phyloP scores from a whole-genome alignment of 2,329 filamentous ascomycete genomes.

The Pseudogymnoascus verrucosus region DNA sequence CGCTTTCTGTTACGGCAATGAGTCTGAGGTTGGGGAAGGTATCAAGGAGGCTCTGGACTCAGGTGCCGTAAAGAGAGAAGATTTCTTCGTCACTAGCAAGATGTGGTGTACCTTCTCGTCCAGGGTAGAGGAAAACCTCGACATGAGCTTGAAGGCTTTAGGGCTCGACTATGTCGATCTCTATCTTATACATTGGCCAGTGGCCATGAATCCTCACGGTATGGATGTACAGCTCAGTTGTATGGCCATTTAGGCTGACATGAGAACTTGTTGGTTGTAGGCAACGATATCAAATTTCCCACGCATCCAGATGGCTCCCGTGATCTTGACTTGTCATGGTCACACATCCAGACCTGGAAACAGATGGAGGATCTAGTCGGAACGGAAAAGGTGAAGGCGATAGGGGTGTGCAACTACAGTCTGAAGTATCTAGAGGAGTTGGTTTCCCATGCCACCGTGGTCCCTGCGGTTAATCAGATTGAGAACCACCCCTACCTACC shows the following conservation, averaged over 20 bases:
- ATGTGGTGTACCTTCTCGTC: slow-evolving; percentile 69
- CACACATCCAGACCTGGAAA: slow-evolving; percentile 71
- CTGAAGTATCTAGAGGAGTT: slow-evolving; percentile 33
- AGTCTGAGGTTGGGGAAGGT: slow-evolving; percentile 56
- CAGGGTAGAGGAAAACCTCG: slow-evolving; percentile 58
- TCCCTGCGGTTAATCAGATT: slow-evolving; percentile 35
- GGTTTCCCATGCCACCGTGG: slow-evolving; percentile 31
- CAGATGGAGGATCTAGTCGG: slow-evolving; percentile 60
- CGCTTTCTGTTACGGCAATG: slow-evolving; percentile 54
- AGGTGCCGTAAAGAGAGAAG: slow-evolving; percentile 53
- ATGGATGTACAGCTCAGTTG: slow-evolving; percentile 14
- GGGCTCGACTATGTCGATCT: slow-evolving; percentile 77
- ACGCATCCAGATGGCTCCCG: slow-evolving; percentile 65
- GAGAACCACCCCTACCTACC: slow-evolving; percentile 36
- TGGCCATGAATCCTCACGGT: slow-evolving; percentile 72
- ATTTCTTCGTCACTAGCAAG: slow-evolving; percentile 61
- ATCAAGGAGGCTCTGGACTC: slow-evolving; percentile 49
- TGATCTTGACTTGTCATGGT: slow-evolving; percentile 61
- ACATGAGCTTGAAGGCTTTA: slow-evolving; percentile 64
- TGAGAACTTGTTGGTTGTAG: slow-evolving; percentile 27
- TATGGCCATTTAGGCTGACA: not conserved
- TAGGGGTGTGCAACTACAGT: slow-evolving; percentile 45
- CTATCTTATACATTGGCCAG: slow-evolving; percentile 76
- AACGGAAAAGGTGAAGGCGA: slow-evolving; percentile 45
- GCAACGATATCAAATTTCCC: slow-evolving; percentile 67